Percentiles rank a stretch among this genome's conserved stretches.
Evolutionary conservation across 768 basidiomycete species (phyloP).

Genomic region (Boletus insuetus): DNA sequence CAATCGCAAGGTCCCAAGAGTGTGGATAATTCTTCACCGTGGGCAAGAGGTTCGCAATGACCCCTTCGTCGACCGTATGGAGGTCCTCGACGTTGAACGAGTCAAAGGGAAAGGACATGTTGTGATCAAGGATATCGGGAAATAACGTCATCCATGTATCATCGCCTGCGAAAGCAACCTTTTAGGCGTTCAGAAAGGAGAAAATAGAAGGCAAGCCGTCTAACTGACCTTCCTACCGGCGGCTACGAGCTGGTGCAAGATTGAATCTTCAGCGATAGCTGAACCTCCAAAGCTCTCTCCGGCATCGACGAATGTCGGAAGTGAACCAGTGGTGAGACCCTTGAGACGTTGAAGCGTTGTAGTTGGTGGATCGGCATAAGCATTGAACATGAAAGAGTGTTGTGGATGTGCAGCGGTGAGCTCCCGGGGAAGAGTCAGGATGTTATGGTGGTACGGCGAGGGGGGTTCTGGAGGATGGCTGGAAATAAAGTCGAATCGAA

Average conservation of each 20-base stretch:
- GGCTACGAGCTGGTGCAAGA: slow-evolving; percentile 66
- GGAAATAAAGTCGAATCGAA: slow-evolving; percentile 92
- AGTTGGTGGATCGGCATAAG: slow-evolving; percentile 92
- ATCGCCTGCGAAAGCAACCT: slow-evolving; percentile 92
- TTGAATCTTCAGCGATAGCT: slow-evolving; percentile 83
- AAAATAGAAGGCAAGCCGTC: not conserved
- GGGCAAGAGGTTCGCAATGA: slow-evolving; percentile 79
- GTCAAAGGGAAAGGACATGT: slow-evolving; percentile 84
- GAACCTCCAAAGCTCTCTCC: slow-evolving; percentile 90
- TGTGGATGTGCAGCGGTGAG: slow-evolving; percentile 61
- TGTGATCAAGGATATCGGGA: slow-evolving; percentile 65
- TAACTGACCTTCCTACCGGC: slow-evolving; percentile 57
- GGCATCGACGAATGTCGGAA: slow-evolving; percentile 95
- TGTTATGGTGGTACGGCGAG: slow-evolving; percentile 75
- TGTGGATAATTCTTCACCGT: slow-evolving; percentile 52
- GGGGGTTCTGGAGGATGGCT: slow-evolving; percentile 54
- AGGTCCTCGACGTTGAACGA: slow-evolving; percentile 99
- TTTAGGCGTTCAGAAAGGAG: slow-evolving; percentile 19
- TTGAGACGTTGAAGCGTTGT: slow-evolving; percentile 94
- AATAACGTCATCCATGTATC: slow-evolving; percentile 96
- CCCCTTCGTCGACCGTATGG: slow-evolving; percentile 92
- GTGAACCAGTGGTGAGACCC: slow-evolving; percentile 88
- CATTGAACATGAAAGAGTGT: slow-evolving; percentile 83
- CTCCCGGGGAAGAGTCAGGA: slow-evolving; percentile 75
- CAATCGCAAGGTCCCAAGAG: slow-evolving; percentile 85